Evolutionary conservation across 169 alveolate genomes (phyloP).

Genomic region (Miamiensis avidus): DNA sequence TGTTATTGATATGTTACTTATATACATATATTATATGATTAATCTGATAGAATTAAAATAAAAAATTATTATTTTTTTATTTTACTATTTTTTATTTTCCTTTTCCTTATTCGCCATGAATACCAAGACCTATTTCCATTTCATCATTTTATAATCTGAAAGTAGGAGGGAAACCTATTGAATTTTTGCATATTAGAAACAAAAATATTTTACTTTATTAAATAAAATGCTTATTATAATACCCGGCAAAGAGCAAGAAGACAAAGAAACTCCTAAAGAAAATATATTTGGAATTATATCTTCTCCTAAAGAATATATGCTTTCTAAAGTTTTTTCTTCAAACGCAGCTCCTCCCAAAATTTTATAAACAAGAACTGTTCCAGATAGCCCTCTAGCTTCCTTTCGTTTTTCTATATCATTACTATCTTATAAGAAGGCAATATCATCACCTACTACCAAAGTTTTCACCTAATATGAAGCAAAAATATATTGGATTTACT

Average conservation of each 20-base stretch:
- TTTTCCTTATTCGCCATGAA: conserved; percentile 66
- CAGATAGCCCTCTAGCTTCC: conserved; percentile 59
- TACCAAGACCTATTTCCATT: conserved; percentile 59
- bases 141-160: conserved; percentile 37
- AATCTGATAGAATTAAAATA: not conserved
- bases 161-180: conserved; percentile 4
- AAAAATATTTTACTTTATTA: too few relatives aligned
- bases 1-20: not conserved
- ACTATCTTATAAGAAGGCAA: conserved; percentile 43
- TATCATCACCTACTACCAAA: conserved; percentile 67
- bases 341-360: conserved; percentile 59
- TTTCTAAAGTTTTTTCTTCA: conserved; percentile 39
- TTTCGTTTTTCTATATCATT: conserved; percentile 30
- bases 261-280: conserved; percentile 49
- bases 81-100: conserved; percentile 40
- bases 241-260: conserved; percentile 49
- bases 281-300: conserved; percentile 40
- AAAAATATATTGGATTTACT: too few relatives aligned
- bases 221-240: not conserved
- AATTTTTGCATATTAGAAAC: not conserved
- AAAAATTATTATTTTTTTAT: too few relatives aligned
- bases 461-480: conserved; percentile 42
- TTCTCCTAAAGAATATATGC: conserved; percentile 41
- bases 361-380: conserved; percentile 65
- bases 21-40: too few relatives aligned